Percentiles rank a stretch among this genome's conserved stretches.
Evolutionary conservation across 2,329 filamentous ascomycete species (phyloP).

Genomic region (Tolypocladium paradoxum): DNA sequence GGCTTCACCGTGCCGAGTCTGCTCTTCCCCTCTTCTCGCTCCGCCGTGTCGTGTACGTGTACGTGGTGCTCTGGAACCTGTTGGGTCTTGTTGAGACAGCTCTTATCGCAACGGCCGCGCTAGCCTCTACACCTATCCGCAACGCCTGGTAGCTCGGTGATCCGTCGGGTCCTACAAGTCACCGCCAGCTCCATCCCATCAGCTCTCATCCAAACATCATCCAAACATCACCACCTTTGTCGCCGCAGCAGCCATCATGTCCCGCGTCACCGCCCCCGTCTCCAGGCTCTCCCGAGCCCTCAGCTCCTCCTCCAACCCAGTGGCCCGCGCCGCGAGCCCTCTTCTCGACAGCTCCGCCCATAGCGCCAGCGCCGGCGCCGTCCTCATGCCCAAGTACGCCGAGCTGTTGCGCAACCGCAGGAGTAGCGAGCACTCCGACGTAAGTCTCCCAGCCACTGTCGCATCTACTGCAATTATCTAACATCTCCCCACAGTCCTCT

Average conservation of each 20-base stretch:
- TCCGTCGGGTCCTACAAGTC: neutral
- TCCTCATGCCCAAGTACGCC: slow-evolving; percentile 36
- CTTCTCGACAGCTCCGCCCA: slow-evolving; percentile 22
- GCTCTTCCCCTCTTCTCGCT: neutral
- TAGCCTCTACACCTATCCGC: neutral
- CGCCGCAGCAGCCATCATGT: slow-evolving; percentile 24
- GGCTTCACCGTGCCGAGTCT: neutral
- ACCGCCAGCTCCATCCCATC: neutral
- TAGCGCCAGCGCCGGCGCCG: slow-evolving; percentile 25
- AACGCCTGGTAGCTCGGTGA: neutral
- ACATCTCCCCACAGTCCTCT: slow-evolving; percentile 12
- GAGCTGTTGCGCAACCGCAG: slow-evolving; percentile 30
- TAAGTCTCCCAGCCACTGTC: slow-evolving; percentile 14
- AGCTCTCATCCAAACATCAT: neutral
- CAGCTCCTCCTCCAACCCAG: slow-evolving; percentile 28
- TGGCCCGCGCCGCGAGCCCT: slow-evolving; percentile 19
- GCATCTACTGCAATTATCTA: neutral
- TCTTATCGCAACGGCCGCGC: neutral
- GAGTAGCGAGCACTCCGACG: slow-evolving; percentile 26
- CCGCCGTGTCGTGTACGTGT: neutral
- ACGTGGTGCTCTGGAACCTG: neutral
- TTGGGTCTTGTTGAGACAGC: neutral
- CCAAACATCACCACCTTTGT: neutral
- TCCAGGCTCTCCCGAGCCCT: slow-evolving; percentile 37
- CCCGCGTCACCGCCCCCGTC: slow-evolving; percentile 37